A percentile compares a stretch with the other conserved stretches of the same genome.
These are phyloP conservation scores for Pistacia vera DNA, from an alignment of 345 rosid genomes.

Conservation along the genomic window DNA sequence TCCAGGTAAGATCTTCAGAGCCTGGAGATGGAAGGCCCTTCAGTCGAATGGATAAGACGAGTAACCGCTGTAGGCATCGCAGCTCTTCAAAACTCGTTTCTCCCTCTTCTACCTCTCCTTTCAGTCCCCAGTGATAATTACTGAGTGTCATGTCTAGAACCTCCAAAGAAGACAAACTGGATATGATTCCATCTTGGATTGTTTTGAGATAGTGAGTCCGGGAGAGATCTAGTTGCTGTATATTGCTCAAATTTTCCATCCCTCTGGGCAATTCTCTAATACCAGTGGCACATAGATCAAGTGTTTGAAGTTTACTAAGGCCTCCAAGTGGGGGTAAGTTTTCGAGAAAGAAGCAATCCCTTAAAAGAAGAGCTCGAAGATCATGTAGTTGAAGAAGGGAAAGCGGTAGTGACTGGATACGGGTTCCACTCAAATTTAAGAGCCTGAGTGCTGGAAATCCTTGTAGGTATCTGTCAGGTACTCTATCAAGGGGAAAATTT, in stretches of 20 bases:
- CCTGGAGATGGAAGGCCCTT: slow-evolving; percentile 28
- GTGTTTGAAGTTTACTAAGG: slow-evolving; percentile 36
- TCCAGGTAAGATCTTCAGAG: slow-evolving; percentile 26
- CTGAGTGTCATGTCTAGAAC: slow-evolving; percentile 47
- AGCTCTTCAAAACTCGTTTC: slow-evolving; percentile 35
- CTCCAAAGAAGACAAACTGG: slow-evolving; percentile 36
- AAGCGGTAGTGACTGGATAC: slow-evolving; percentile 30
- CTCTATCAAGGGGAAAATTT: slow-evolving; percentile 26
- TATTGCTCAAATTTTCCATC: slow-evolving; percentile 28
- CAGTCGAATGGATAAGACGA: slow-evolving; percentile 25
- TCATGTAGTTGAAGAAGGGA: slow-evolving; percentile 32
- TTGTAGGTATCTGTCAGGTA: slow-evolving; percentile 30
- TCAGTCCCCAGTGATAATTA: slow-evolving; percentile 36
- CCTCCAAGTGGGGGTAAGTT: slow-evolving; percentile 35
- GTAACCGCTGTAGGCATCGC: slow-evolving; percentile 20
- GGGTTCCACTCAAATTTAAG: slow-evolving; percentile 39
- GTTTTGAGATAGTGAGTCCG: slow-evolving; percentile 39
- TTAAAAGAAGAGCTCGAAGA: slow-evolving; percentile 38
- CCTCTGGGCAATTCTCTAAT: slow-evolving; percentile 36
- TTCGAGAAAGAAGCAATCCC: slow-evolving; percentile 34
- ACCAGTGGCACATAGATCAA: slow-evolving; percentile 44
- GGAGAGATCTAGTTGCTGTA: slow-evolving; percentile 38
- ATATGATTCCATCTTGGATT: slow-evolving; percentile 33
- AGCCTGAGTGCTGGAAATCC: slow-evolving; percentile 34
- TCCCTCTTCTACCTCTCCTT: slow-evolving; percentile 26